Evolutionary conservation across 2,329 filamentous ascomycete genomes (phyloP).

Genomic region (Aspergillus cejpii): DNA sequence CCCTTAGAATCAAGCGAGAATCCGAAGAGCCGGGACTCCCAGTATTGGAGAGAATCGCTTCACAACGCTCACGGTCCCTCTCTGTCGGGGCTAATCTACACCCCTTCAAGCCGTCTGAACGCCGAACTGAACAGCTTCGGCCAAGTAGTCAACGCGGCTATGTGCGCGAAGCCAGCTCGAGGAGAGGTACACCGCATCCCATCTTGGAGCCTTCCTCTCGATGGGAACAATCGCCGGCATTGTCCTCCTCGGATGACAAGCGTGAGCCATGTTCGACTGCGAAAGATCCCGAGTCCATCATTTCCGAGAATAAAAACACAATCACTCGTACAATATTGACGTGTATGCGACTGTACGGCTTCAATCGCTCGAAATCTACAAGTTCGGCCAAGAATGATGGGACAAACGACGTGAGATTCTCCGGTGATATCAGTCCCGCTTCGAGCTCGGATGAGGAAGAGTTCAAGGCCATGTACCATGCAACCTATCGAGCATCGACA

Average conservation of each 20-base stretch:
- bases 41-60: slow-evolving; percentile 24
- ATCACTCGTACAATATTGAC: slow-evolving; percentile 40
- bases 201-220: slow-evolving; percentile 19
- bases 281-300: slow-evolving; percentile 25
- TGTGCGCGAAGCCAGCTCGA: slow-evolving; percentile 9
- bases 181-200: slow-evolving; percentile 21
- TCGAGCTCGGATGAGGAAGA: slow-evolving; percentile 34
- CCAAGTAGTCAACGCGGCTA: slow-evolving; percentile 21
- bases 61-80: slow-evolving; percentile 29
- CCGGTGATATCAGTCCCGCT: neutral
- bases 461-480: slow-evolving; percentile 42
- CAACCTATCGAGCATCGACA: slow-evolving; percentile 39
- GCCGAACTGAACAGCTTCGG: slow-evolving; percentile 13
- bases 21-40: slow-evolving; percentile 27
- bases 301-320: slow-evolving; percentile 37
- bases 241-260: slow-evolving; percentile 15
- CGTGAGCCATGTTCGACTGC: slow-evolving; percentile 14
- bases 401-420: neutral
- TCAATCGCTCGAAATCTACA: slow-evolving; percentile 28
- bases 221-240: slow-evolving; percentile 9
- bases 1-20: slow-evolving; percentile 33
- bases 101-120: slow-evolving; percentile 14
- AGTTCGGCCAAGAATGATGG: neutral
- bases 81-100: slow-evolving; percentile 27
- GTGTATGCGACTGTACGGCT: slow-evolving; percentile 41